phyloP scores from a whole-genome alignment of 768 basidiomycete species.

The Hirschioporus abietinus region DNA sequence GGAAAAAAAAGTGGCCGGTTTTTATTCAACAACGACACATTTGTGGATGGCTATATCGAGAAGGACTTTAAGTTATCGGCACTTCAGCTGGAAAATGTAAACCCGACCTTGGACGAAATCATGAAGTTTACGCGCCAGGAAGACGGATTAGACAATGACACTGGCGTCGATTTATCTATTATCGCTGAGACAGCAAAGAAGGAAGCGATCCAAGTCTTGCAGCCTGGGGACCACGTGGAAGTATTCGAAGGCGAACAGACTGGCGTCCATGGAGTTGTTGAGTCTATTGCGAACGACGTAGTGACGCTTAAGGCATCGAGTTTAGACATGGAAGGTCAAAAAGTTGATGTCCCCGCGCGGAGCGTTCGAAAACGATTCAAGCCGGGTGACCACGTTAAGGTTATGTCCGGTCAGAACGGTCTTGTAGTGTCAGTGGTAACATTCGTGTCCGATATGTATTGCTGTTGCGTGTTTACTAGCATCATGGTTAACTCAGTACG shows the following conservation, averaged over 20 bases:
- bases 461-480: background rate
- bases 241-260: conserved; percentile 96
- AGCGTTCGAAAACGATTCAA: conserved; percentile 95
- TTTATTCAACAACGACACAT: conserved; percentile 91
- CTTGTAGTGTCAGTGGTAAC: conserved; percentile 94
- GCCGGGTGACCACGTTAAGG: conserved; percentile 97
- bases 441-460: conserved; percentile 92
- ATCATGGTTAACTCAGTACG: too few species aligned
- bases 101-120: conserved; percentile 95
- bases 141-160: conserved; percentile 62
- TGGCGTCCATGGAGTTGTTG: conserved; percentile 88
- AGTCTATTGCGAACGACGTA: conserved; percentile 81
- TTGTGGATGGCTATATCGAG: conserved; percentile 91
- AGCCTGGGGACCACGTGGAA: conserved; percentile 96
- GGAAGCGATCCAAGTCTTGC: conserved; percentile 88
- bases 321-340: conserved; percentile 80
- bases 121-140: conserved; percentile 78
- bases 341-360: conserved; percentile 79
- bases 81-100: conserved; percentile 80
- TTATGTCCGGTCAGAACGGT: conserved; percentile 93
- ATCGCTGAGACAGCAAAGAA: conserved; percentile 92
- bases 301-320: conserved; percentile 79
- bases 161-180: conserved; percentile 78
- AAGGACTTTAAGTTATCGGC: conserved; percentile 87
- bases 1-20: conserved; percentile 69